Conservation (phyloP, 192 early-diverging fungal species). For the Haplosporangium gracile region DNA sequence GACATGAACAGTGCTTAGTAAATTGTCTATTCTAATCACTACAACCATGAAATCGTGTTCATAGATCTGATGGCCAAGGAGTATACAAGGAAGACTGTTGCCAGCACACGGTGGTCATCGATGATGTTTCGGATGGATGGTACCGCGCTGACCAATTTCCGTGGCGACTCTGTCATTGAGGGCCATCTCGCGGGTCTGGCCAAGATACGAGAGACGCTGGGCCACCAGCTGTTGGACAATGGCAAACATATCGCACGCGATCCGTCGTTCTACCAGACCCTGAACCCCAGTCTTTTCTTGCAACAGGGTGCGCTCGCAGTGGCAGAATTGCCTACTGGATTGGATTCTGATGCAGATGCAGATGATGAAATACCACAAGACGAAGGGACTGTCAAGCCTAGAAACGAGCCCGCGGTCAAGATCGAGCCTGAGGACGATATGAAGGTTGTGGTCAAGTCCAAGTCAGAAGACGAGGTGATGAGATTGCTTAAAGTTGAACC, state of each 20-base stretch:
- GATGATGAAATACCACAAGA: neutral
- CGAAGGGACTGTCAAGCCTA: neutral
- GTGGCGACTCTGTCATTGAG: neutral
- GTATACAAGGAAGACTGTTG: neutral
- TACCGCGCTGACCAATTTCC: neutral
- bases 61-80: neutral
- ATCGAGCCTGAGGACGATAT: neutral
- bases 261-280: neutral
- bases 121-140: neutral
- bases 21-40: neutral
- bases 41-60: neutral
- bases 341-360: neutral
- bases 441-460: neutral
- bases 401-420: neutral
- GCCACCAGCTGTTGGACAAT: neutral
- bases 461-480: neutral
- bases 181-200: neutral
- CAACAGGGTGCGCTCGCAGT: neutral
- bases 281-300: neutral
- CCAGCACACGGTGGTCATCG: neutral
- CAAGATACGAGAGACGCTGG: slow-evolving; percentile 1
- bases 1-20: too few species aligned
- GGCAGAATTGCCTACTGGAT: neutral
- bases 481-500: neutral
- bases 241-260: neutral